Conservation (phyloP, 2,329 filamentous ascomycete species). For the Pyrenophora teres region DNA sequence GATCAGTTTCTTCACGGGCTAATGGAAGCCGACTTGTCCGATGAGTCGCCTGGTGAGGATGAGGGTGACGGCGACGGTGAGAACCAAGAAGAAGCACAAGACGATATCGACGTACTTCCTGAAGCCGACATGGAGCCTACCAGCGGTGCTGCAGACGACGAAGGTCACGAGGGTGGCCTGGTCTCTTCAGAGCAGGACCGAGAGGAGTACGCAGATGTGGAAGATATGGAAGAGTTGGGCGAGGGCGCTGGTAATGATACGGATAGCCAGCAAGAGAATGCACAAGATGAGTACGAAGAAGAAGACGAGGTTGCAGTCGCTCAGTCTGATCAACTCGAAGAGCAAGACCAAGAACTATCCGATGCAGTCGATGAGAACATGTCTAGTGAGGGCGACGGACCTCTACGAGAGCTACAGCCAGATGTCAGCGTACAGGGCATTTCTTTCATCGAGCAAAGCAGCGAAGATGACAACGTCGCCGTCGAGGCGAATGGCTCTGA, state of each 20-base stretch:
- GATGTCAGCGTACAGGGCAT: too few relatives aligned
- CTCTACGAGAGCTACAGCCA: too few relatives aligned
- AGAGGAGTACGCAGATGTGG: background rate
- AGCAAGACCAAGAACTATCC: too few relatives aligned
- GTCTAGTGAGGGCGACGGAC: too few relatives aligned
- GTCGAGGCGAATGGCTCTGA: too few relatives aligned
- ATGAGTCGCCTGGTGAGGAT: too few relatives aligned
- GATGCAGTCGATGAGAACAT: too few relatives aligned
- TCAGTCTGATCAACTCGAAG: too few relatives aligned
- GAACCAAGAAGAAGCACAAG: background rate
- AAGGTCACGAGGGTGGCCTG: background rate
- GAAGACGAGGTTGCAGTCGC: background rate
- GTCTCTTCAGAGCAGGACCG: slow-evolving; percentile 3
- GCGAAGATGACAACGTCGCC: too few relatives aligned
- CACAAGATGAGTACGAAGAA: background rate
- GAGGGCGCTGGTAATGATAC: background rate
- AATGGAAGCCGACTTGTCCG: background rate
- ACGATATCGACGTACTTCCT: background rate
- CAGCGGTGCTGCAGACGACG: background rate
- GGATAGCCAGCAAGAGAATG: background rate
- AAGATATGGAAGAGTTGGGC: background rate
- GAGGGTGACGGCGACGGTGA: background rate
- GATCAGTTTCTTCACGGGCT: slow-evolving; percentile 7
- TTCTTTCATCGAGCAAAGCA: too few relatives aligned
- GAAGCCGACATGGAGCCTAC: background rate